phyloP scores from a whole-genome alignment of 2,329 filamentous ascomycete species.

The Blastomyces gilchristii region DNA sequence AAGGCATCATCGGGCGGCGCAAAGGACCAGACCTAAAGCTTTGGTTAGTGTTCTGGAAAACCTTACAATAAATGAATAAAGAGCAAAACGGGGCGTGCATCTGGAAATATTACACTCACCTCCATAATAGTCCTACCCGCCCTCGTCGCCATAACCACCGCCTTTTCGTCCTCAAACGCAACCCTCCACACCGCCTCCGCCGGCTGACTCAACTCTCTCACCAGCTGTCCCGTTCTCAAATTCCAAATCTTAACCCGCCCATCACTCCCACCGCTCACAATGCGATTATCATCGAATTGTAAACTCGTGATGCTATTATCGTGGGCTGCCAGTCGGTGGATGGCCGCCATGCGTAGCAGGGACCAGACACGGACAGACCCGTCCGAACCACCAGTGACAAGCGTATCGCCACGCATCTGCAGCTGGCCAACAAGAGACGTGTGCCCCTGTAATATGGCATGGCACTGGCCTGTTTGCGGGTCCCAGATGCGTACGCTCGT shows the following conservation, averaged over 20 bases:
- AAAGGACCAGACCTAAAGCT: slow-evolving; percentile 79
- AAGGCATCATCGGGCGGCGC: slow-evolving; percentile 64
- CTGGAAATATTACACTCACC: slow-evolving; percentile 39
- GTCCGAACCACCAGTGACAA: slow-evolving; percentile 93
- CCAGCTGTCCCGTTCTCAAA: slow-evolving; percentile 77
- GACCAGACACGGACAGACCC: slow-evolving; percentile 96
- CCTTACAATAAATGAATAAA: neutral
- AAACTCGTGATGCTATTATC: slow-evolving; percentile 97
- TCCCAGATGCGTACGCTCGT: slow-evolving; percentile 98
- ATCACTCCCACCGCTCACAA: slow-evolving; percentile 92
- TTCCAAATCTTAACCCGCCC: slow-evolving; percentile 99
- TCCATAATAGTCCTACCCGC: slow-evolving; percentile 91
- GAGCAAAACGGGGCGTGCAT: neutral
- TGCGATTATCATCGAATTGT: slow-evolving; percentile 90
- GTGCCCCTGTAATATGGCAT: slow-evolving; percentile 89
- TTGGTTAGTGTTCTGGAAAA: slow-evolving; percentile 14
- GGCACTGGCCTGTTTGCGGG: slow-evolving; percentile 71
- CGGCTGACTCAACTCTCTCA: slow-evolving; percentile 81
- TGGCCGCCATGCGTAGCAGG: slow-evolving; percentile 75
- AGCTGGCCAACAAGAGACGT: slow-evolving; percentile 93
- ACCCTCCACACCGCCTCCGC: slow-evolving; percentile 96
- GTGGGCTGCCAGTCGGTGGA: slow-evolving; percentile 88
- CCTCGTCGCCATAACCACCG: slow-evolving; percentile 84
- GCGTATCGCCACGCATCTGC: slow-evolving; percentile 86
- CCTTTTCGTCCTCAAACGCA: slow-evolving; percentile 96